Evolutionary conservation across 2,329 filamentous ascomycete species (phyloP).

Genomic region (Fusarium temperatum): DNA sequence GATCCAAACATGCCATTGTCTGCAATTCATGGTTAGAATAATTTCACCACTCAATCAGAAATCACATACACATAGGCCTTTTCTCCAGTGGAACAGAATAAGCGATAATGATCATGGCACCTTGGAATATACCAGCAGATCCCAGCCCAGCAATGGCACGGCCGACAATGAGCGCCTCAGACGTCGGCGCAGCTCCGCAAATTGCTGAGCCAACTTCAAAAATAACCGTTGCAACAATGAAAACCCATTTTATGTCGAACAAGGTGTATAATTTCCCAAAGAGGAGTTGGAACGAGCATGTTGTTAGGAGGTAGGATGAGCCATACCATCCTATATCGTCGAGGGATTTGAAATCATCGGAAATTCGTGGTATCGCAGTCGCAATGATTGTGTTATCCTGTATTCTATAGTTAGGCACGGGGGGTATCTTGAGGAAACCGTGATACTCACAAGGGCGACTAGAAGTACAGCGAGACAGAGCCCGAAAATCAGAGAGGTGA

Average conservation of each 20-base stretch:
- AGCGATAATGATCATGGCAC: neutral
- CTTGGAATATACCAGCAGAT: neutral
- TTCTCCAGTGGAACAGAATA: neutral
- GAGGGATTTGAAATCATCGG: neutral
- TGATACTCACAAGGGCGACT: neutral
- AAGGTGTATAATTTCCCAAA: neutral
- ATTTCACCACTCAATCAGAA: neutral
- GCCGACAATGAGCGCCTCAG: neutral
- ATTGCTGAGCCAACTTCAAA: neutral
- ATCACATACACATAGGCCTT: neutral
- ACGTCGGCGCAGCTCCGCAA: neutral
- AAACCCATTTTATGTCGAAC: neutral
- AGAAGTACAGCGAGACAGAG: neutral
- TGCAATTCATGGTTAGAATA: neutral
- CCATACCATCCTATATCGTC: slow-evolving; percentile 3
- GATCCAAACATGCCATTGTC: neutral
- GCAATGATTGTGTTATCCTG: neutral
- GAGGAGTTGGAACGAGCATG: neutral
- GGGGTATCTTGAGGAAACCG: rapidly evolving
- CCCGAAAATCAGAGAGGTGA: neutral
- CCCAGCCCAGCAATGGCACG: neutral
- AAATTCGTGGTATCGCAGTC: neutral
- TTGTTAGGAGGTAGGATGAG: slow-evolving; percentile 4
- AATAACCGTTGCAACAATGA: neutral
- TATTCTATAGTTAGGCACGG: neutral